Conservation (phyloP, 2,329 filamentous ascomycete genomes). For the Xylariales sp. region DNA sequence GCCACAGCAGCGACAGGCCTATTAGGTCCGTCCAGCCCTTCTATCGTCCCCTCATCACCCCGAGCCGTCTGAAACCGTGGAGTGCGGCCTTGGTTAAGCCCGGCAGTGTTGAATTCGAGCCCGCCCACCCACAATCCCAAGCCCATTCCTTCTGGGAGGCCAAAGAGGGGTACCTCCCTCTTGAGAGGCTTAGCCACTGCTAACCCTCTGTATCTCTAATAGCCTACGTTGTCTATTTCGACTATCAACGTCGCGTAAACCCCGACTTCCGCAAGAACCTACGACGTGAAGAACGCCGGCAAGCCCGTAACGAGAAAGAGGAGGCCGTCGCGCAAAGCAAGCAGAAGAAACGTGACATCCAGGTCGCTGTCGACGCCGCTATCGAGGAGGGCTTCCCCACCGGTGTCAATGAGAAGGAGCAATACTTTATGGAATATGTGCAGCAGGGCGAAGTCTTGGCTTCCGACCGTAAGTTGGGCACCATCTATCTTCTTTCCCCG, state of each 20-base stretch:
- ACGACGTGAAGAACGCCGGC: conserved; percentile 80
- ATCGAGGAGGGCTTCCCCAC: conserved; percentile 92
- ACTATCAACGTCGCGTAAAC: conserved; percentile 72
- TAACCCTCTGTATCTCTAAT: conserved; percentile 25
- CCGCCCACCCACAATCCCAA: not conserved
- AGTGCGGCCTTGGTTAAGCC: not conserved
- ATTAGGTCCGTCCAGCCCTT: conserved; percentile 62
- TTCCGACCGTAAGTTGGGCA: conserved; percentile 74
- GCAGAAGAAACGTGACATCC: conserved; percentile 79
- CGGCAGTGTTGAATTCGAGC: not conserved
- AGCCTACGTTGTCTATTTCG: conserved; percentile 77
- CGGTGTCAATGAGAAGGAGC: conserved; percentile 92
- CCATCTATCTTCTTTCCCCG: conserved; percentile 7
- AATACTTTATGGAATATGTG: conserved; percentile 96
- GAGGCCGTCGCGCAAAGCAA: conserved; percentile 73
- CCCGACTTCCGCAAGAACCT: conserved; percentile 74
- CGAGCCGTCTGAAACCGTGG: not conserved
- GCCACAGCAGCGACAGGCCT: conserved; percentile 70
- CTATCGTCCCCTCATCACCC: not conserved
- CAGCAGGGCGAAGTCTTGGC: conserved; percentile 87
- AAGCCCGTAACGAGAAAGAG: conserved; percentile 78
- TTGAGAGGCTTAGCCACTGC: conserved; percentile 34
- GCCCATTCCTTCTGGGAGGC: not conserved
- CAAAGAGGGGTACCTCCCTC: not conserved
- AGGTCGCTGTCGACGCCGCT: conserved; percentile 79